Evolutionary conservation across 371 early-diverging fungal species (phyloP).

Genomic region (Lichtheimia corymbifera): DNA sequence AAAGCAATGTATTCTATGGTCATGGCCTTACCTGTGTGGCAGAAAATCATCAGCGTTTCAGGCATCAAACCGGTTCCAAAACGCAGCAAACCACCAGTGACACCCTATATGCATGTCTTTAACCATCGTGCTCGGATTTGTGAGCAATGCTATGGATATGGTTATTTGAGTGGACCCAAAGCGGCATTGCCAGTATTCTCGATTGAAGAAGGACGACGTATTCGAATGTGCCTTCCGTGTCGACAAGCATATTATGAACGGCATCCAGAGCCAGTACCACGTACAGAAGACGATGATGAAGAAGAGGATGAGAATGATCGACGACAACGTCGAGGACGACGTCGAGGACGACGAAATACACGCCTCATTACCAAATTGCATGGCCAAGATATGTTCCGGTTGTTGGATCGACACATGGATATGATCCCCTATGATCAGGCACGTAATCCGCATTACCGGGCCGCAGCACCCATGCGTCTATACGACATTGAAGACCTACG

Average conservation of each 20-base stretch:
- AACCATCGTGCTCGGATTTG: not conserved
- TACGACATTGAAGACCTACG: slow-evolving; percentile 15
- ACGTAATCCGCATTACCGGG: slow-evolving; percentile 21
- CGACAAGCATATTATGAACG: not conserved
- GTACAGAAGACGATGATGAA: no score
- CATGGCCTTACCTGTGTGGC: slow-evolving; percentile 4
- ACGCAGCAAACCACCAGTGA: not conserved
- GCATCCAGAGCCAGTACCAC: not conserved
- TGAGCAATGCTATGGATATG: not conserved
- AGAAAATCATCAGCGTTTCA: not conserved
- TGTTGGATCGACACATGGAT: not conserved
- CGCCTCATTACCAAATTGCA: slow-evolving; percentile 5
- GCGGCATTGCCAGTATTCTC: slow-evolving; percentile 1
- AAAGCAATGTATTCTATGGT: not conserved
- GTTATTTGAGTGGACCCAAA: not conserved
- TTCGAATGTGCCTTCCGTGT: slow-evolving; percentile 1
- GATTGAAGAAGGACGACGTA: not conserved
- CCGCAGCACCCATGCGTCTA: slow-evolving; percentile 23
- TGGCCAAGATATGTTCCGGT: not conserved
- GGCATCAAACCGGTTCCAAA: not conserved
- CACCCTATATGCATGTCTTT: not conserved
- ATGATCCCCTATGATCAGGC: not conserved
- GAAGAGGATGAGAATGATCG: not conserved
- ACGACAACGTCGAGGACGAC: not conserved
- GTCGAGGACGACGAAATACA: not conserved